Conservation (phyloP, 129 eudicot species). For the Centaurea solstitialis region DNA sequence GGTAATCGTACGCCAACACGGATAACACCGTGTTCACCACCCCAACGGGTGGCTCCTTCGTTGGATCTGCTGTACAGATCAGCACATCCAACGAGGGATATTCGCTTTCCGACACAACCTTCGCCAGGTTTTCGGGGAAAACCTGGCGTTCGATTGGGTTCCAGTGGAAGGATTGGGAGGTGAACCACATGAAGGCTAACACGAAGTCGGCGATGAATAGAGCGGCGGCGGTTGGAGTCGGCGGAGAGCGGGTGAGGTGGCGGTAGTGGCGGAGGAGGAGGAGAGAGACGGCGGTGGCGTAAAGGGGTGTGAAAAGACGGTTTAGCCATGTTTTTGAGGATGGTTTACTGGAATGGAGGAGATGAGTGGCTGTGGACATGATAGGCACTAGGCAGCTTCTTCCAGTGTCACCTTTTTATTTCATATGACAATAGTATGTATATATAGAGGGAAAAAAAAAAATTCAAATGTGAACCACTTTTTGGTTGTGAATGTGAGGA, state of each 20-base stretch:
- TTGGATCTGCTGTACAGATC: slow-evolving; percentile 78
- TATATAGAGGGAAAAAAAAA: no score
- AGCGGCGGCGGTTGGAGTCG: slow-evolving; percentile 1
- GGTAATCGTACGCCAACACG: slow-evolving; percentile 55
- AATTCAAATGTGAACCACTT: no score
- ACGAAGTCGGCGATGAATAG: slow-evolving; percentile 47
- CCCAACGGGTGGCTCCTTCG: slow-evolving; percentile 60
- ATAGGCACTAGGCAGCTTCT: no score
- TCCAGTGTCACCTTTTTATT: no score
- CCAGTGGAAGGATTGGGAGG: slow-evolving; percentile 49
- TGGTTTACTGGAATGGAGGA: slow-evolving; percentile 15
- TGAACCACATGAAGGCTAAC: slow-evolving; percentile 54
- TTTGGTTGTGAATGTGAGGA: no score
- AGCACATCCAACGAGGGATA: slow-evolving; percentile 58
- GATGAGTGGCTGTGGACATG: neutral
- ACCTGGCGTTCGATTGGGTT: slow-evolving; percentile 39
- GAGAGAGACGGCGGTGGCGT: slow-evolving; percentile 28
- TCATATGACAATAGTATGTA: no score
- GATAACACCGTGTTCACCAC: slow-evolving; percentile 64
- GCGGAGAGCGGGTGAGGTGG: slow-evolving; percentile 31
- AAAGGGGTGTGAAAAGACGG: slow-evolving; percentile 43
- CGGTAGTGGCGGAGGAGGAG: slow-evolving; percentile 36
- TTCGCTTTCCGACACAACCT: slow-evolving; percentile 6
- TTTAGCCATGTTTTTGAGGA: slow-evolving; percentile 29
- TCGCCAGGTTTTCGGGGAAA: slow-evolving; percentile 45